phyloP scores from a whole-genome alignment of 208 protist genomes.

The Trypanosoma avium region DNA sequence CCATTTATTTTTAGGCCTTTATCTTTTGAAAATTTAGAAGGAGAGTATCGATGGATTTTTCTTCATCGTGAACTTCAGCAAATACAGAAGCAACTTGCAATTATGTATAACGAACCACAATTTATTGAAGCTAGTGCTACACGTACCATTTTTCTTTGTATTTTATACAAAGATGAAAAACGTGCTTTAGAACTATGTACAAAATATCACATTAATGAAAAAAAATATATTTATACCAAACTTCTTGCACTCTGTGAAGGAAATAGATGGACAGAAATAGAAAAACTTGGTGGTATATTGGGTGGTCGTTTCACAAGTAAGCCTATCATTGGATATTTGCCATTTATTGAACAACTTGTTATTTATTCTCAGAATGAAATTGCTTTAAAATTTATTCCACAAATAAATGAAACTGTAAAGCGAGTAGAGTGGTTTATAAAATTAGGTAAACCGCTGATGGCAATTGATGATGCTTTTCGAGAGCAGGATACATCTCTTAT shows the following conservation, averaged over 20 bases:
- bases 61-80: constrained; percentile 19
- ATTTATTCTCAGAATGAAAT: constrained; percentile 31
- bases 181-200: constrained; percentile 20
- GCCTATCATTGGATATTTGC: constrained; percentile 32
- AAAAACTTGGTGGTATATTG: constrained; percentile 30
- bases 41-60: constrained; percentile 19
- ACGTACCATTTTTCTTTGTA: constrained; percentile 16
- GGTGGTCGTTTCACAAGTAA: constrained; percentile 7
- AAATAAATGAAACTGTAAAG: constrained; percentile 28
- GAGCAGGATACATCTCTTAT: constrained; percentile 35
- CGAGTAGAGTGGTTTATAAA: constrained; percentile 54
- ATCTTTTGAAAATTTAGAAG: background rate
- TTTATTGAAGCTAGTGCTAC: constrained; percentile 25
- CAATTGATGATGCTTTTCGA: constrained; percentile 46
- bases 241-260: constrained; percentile 39
- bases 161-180: constrained; percentile 23
- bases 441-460: constrained; percentile 37
- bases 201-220: constrained; percentile 29
- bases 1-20: background rate
- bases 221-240: constrained; percentile 33
- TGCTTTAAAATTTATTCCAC: constrained; percentile 39
- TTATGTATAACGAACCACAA: constrained; percentile 22
- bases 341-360: constrained; percentile 35
- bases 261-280: constrained; percentile 29
- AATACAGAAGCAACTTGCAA: constrained; percentile 27